Conservation (phyloP, 176 grass and related monocot species). For the Musa acuminata region DNA sequence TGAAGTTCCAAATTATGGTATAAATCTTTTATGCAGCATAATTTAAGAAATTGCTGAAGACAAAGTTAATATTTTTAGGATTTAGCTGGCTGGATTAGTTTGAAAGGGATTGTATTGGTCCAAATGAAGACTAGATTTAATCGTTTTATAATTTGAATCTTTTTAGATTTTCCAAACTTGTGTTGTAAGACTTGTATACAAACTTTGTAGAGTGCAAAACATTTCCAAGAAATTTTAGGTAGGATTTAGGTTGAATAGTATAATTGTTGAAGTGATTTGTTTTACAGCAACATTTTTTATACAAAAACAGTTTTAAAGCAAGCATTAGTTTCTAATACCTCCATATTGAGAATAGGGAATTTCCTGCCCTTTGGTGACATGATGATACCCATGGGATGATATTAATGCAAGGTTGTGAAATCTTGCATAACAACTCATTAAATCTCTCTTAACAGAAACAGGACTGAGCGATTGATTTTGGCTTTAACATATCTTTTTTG, state of each 20-base stretch:
- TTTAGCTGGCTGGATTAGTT: no score
- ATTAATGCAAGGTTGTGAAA: background rate
- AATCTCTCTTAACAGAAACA: background rate
- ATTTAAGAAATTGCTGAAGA: no score
- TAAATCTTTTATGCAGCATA: no score
- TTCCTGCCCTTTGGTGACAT: background rate
- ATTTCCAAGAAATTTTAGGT: no score
- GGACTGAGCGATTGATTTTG: background rate
- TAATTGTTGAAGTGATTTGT: background rate
- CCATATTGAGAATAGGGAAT: background rate
- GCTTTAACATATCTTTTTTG: no score
- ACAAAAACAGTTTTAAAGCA: background rate
- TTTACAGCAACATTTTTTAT: background rate
- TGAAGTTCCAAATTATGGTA: no score
- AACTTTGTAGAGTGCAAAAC: no score
- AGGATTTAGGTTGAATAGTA: background rate
- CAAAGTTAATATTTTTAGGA: no score
- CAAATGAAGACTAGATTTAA: background rate
- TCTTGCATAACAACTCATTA: background rate
- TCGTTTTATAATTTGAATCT: background rate
- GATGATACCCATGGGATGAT: background rate
- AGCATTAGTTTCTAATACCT: background rate
- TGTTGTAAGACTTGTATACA: background rate
- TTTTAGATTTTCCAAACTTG: background rate
- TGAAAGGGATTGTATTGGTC: background rate